Conservation (phyloP, 495 filamentous ascomycete species). For the Hypoxylon trugodes region DNA sequence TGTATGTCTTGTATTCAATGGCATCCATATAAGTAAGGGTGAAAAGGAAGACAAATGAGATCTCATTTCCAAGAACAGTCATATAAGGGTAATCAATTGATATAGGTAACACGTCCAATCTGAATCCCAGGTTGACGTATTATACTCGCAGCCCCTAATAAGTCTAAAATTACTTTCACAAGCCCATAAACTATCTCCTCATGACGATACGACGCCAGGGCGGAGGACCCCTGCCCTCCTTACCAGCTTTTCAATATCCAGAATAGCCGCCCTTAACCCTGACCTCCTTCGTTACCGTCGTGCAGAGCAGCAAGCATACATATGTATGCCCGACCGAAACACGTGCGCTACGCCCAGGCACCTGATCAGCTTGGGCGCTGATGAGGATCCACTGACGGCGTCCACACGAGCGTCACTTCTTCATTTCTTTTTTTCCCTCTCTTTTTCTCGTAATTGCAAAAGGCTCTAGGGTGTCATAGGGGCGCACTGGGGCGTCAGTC, state of each 20-base stretch:
- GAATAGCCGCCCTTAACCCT: conserved; percentile 38
- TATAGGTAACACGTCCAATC: not conserved
- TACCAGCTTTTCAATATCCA: conserved; percentile 27
- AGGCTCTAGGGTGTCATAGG: too few relatives aligned
- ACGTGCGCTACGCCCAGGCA: conserved; percentile 31
- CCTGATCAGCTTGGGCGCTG: conserved; percentile 37
- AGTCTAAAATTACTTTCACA: not conserved
- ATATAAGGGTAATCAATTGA: not conserved
- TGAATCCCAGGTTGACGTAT: not conserved
- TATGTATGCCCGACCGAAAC: conserved; percentile 39
- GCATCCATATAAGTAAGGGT: not conserved
- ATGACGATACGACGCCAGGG: conserved; percentile 6
- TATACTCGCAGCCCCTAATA: not conserved
- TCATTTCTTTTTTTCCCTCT: too few relatives aligned
- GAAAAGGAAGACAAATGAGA: not conserved
- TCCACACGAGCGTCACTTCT: conserved; percentile 11
- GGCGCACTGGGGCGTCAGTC: not conserved
- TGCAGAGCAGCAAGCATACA: conserved; percentile 16
- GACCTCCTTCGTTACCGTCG: conserved; percentile 17
- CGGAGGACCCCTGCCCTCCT: not conserved
- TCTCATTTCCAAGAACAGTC: not conserved
- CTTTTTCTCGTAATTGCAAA: conserved; percentile 9
- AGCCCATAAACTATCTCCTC: not conserved
- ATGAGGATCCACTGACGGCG: conserved; percentile 22
- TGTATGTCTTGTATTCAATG: too few relatives aligned